Base-by-base conservation (phyloP, 2,329 filamentous ascomycete species). In the Penicillium sp. region DNA sequence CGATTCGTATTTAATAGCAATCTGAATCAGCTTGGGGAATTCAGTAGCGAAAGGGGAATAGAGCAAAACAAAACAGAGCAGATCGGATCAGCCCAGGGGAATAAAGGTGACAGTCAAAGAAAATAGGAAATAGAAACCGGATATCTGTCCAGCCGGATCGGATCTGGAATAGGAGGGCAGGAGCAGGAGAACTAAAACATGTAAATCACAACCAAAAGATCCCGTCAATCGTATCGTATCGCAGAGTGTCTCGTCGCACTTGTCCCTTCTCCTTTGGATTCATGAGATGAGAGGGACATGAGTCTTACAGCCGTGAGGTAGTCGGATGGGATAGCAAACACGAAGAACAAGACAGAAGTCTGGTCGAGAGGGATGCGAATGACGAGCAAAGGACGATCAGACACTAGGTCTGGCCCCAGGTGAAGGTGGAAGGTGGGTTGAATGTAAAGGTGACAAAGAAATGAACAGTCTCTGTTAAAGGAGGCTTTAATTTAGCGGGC, bases 41-140 rank as follows among this genome's bases (percentile, higher is more conserved):
- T 53, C 53, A 67, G 56, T 53, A 70, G 60, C 65, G 63, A 67
- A 62, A 71, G 69, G 70, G 69, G 69, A 72, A 72, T 72, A 69
- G 62, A 71, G 66, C 66, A 67, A 61, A 52, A 48, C 52, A 58
- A 59, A 50, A 19, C 19, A 53, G 47, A 63, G 39, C 49, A 65
- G 39, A 29, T 44, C 58, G 50, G 11, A 42, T 42, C 39, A 23
- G 49, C 53, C 44, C 60, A 50, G 47, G 57, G 50, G 35, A 48
- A 52, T 21, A 51, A 53, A 19, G 52, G 57, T 43, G 26, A 48
- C 21, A 16, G n/a, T 29, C 4, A n/a, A 54, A 49, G 31, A 50
- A 53, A 50, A 47, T 31, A 55, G 29, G 55, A 60, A 53, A 47
- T 19, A 54, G 25, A 57, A 60, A 57, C 47, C 35, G 56, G 54